A percentile compares a stretch with the other conserved stretches of the same genome.
phyloP scores from a whole-genome alignment of 1,139 yeast species.

The Taphrina populina region DNA sequence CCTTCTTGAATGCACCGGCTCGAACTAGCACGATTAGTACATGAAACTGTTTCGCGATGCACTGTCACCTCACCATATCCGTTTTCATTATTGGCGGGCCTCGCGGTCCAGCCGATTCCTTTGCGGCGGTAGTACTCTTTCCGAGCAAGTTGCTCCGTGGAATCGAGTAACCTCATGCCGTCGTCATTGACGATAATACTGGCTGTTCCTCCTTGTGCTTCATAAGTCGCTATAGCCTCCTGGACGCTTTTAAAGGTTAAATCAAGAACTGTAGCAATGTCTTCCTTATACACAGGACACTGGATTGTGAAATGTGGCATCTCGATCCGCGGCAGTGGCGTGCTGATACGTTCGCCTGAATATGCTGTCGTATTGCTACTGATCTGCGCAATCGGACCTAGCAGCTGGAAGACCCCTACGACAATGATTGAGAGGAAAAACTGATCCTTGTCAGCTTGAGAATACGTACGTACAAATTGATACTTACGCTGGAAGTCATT shows the following conservation, averaged over 20 bases:
- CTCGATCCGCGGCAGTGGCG: not conserved
- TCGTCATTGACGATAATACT: conserved; percentile 36
- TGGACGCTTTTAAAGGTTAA: conserved; percentile 35
- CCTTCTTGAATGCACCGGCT: conserved; percentile 37
- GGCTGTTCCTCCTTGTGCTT: conserved; percentile 37
- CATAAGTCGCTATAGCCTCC: conserved; percentile 34
- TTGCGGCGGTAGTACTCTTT: conserved; percentile 33
- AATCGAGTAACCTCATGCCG: conserved; percentile 34
- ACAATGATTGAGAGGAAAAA: conserved; percentile 34
- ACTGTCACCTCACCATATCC: conserved; percentile 29
- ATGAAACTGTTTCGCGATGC: too few species aligned
- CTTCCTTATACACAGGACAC: conserved; percentile 38
- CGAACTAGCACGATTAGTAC: conserved; percentile 15
- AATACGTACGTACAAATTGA: conserved; percentile 28
- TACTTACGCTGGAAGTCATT: conserved; percentile 36
- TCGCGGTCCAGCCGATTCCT: conserved; percentile 36
- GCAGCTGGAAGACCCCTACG: conserved; percentile 31
- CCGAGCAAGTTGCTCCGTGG: conserved; percentile 15
- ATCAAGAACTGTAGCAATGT: conserved; percentile 33
- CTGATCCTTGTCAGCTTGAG: conserved; percentile 31
- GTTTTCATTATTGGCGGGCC: conserved; percentile 36
- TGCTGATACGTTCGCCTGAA: conserved; percentile 33
- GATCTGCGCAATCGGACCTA: conserved; percentile 38
- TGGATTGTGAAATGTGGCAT: conserved; percentile 38
- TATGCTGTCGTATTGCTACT: conserved; percentile 34